Evolutionary conservation across 2,329 filamentous ascomycete genomes (phyloP), one percentile per base, ranked within the genome.

Genomic region (Fusarium torreyae): DNA sequence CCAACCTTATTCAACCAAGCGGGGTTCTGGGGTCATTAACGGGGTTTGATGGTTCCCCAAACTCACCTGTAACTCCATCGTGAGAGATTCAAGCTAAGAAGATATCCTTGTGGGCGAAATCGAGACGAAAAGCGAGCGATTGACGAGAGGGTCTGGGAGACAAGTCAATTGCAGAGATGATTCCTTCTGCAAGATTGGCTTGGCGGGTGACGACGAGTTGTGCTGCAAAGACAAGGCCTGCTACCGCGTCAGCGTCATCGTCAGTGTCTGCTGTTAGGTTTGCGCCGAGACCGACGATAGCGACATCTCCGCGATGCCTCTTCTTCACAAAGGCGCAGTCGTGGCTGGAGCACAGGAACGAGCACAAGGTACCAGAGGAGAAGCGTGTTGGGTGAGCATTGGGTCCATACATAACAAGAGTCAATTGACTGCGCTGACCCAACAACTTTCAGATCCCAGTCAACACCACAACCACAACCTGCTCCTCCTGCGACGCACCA

Each of bases 271-370:
- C 42, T 22, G 24, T 52, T 26, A 66, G 55, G 45, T 56, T 69
- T 46, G 42, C 57, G 49, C 52, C 46, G n/a, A 45, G 45, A 46
- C 34, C 40, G 26, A 58, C 48, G 36, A 49, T 34, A 61, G 34
- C 51, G 39, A 42, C 50, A 61, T 44, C 26, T 49, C 44, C 58
- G 18, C 65, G 46, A 55, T 55, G 64, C 18, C 54, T 65, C 22
- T 74, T 74, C 56, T 74, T 69, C 48, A 72, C 72, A 26, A 74
- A 57, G 43, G 54, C 72, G 52, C 73, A 65, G 54, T 58, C 46
- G 28, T 60, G 63, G 66, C 43, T 68, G 31, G 68, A 71, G 18
- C 54, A 68, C 15, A 74, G 70, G 61, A 54, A 24, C 15, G 36
- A 60, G 36, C 49, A 63, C 38, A 66, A 68, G 34, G 46, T 58